A percentile compares a stretch with the other conserved stretches of the same genome.
Evolutionary conservation across 2,329 filamentous ascomycete species (phyloP).

Genomic region (Diaporthe helianthi): DNA sequence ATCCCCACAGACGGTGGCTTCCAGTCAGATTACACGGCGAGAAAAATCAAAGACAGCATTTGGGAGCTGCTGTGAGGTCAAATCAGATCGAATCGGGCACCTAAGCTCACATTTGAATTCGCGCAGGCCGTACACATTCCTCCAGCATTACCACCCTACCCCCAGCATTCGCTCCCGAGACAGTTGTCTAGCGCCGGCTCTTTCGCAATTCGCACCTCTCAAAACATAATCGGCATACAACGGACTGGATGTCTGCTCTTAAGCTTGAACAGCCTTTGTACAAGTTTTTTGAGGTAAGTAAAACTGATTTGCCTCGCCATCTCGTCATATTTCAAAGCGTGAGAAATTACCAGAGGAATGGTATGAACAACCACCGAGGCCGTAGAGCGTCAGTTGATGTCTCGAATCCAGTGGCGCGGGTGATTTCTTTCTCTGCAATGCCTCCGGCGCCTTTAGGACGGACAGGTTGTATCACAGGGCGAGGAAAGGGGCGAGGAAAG

Average conservation of each 20-base stretch:
- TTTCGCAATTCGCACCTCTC: conserved; percentile 37
- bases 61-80: conserved; percentile 31
- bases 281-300: conserved; percentile 67
- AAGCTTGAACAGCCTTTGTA: conserved; percentile 63
- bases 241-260: conserved; percentile 64
- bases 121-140: conserved; percentile 18
- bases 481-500: neutral
- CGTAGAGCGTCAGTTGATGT: neutral
- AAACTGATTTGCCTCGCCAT: neutral
- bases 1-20: conserved; percentile 21
- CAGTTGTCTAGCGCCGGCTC: conserved; percentile 43
- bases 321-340: neutral
- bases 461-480: too few relatives aligned
- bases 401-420: neutral
- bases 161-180: conserved; percentile 43
- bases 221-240: conserved; percentile 38
- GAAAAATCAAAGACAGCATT: conserved; percentile 32
- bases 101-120: conserved; percentile 37
- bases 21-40: conserved; percentile 27
- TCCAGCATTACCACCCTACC: conserved; percentile 5
- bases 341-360: neutral
- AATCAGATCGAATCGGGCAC: conserved; percentile 25
- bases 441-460: neutral
- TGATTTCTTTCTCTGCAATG: neutral
- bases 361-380: neutral